Conservation (phyloP, 345 rosid species). For the Limnanthes douglasii region DNA sequence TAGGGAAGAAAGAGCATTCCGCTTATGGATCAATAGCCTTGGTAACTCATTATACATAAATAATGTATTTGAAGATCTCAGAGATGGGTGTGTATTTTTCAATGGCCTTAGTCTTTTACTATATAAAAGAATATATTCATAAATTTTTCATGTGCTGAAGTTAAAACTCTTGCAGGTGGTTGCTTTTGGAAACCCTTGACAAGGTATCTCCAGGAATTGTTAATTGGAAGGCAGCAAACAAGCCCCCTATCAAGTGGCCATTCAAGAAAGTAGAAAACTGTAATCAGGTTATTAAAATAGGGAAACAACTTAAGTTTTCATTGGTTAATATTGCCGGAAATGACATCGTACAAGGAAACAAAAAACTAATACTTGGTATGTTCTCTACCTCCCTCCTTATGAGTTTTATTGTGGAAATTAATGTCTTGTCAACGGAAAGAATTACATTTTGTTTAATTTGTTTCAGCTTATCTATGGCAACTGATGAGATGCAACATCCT, state of each 20-base stretch:
- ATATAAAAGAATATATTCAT: too few relatives aligned
- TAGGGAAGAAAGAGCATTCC: slow-evolving; percentile 93
- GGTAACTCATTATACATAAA: slow-evolving; percentile 61
- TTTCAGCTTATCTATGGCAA: slow-evolving; percentile 87
- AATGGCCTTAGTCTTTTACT: too few relatives aligned
- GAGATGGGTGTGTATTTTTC: slow-evolving; percentile 62
- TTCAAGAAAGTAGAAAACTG: slow-evolving; percentile 97
- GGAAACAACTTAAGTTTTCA: slow-evolving; percentile 91
- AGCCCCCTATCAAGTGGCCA: slow-evolving; percentile 91
- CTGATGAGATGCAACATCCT: slow-evolving; percentile 89
- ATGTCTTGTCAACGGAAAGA: neutral
- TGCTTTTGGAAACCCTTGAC: slow-evolving; percentile 83
- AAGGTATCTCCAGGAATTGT: slow-evolving; percentile 92
- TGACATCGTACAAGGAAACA: slow-evolving; percentile 90
- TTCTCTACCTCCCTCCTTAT: slow-evolving; percentile 4
- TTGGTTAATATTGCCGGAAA: slow-evolving; percentile 93
- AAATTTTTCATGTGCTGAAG: slow-evolving; percentile 4
- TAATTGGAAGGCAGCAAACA: slow-evolving; percentile 85
- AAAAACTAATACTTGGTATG: slow-evolving; percentile 79
- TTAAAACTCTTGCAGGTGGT: slow-evolving; percentile 47
- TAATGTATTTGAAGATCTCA: slow-evolving; percentile 93
- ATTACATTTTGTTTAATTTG: slow-evolving; percentile 2
- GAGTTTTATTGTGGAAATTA: neutral
- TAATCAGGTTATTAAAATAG: slow-evolving; percentile 88
- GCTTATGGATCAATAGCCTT: slow-evolving; percentile 93